Evolutionary conservation across 2,329 filamentous ascomycete species (phyloP).

Genomic region (Cylindrodendrum hubeiense): DNA sequence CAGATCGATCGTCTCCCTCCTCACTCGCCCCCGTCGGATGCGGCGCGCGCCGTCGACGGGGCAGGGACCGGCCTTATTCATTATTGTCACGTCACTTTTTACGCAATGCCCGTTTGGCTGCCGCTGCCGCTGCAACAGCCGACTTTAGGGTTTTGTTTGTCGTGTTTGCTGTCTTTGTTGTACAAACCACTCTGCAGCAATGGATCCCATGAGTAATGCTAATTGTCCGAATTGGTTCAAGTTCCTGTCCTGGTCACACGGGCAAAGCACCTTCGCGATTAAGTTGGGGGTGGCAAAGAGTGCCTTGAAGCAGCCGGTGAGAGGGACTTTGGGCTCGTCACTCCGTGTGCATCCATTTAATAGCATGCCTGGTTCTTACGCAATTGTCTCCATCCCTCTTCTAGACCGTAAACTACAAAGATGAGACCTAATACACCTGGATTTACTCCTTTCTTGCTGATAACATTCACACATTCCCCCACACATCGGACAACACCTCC

Average conservation of each 20-base stretch:
- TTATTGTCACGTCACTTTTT: slow-evolving; percentile 18
- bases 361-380: not conserved
- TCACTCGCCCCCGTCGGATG: not conserved
- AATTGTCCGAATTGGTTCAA: too few relatives aligned
- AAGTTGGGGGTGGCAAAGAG: not conserved
- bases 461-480: too few relatives aligned
- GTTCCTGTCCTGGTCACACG: not conserved
- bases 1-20: too few relatives aligned
- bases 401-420: too few relatives aligned
- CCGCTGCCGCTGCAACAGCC: not conserved
- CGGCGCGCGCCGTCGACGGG: not conserved
- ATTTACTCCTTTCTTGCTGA: too few relatives aligned
- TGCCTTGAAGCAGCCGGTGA: not conserved
- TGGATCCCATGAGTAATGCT: too few relatives aligned
- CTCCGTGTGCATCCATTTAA: not conserved
- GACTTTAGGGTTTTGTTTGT: not conserved
- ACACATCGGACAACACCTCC: not conserved
- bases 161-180: not conserved
- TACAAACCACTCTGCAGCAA: too few relatives aligned
- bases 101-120: not conserved
- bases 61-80: slow-evolving; percentile 2
- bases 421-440: too few relatives aligned
- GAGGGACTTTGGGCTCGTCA: not conserved
- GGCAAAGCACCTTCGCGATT: not conserved
- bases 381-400: too few relatives aligned